Base-by-base conservation (phyloP, 1,284 basidiomycete species). In the Sanghuangporus baumii region DNA sequence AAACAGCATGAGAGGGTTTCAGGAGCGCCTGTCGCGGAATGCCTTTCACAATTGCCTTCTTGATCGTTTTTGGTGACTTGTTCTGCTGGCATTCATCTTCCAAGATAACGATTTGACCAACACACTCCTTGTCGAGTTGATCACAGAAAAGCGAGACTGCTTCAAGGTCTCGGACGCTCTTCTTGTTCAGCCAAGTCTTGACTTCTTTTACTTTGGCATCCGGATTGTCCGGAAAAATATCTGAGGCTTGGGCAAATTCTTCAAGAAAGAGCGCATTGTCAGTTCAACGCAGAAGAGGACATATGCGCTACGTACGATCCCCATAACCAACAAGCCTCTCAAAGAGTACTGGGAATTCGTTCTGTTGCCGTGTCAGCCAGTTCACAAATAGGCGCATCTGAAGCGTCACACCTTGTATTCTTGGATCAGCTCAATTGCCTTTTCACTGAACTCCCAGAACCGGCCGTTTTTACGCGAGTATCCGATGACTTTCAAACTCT, bases 21-120 rank as follows among this genome's bases (percentile, higher is more conserved):
- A 99, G 83, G 1, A 99, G 86, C 0, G 94, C 95, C 70, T 94
- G 91, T n/a, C 95, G 86, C 6, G 96, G 96, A 37, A 98, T 94
- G 41, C 88, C 88, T 71, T 94, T 93, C 63, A 99, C 89, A 34
- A 93, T 86, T 2, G 90, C 92, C 67, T 93, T 93, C 80, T 94
- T 98, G 75, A 96, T 89, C 9, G 80, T 78, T 0, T 81, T 76
- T 0, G 78, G 71, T 0, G 83, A 80, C 71, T 87, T 89, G 69
- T 77, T 82, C 31, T 80, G 76, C 36, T 81, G 87, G 67, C 92
- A 82, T 18, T 73, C 73, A 69, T 94, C 87, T 1, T 89, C 89
- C 6, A 94, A 76, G 56, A 80, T 74, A 73, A 97, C 92, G 47
- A 98, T 88, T 68, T 89, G 83, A 41, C 77, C 73, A 52, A 98